Base-by-base conservation (phyloP, 2,329 filamentous ascomycete genomes). In the Cercospora brassicicola region DNA sequence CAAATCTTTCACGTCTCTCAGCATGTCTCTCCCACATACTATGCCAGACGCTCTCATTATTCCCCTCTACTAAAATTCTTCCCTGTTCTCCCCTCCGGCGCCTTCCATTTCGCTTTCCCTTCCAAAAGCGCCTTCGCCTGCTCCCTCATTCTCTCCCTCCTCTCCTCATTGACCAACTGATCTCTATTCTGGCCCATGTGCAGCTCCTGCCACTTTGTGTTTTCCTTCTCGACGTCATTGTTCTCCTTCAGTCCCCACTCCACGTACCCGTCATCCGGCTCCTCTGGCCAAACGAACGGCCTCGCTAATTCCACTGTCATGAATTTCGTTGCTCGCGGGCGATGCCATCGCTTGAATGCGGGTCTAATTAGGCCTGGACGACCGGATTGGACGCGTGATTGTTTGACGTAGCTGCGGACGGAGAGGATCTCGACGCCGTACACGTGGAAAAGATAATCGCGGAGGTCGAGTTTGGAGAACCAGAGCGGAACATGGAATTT, bases 401-500 rank as follows among this genome's bases (percentile, higher is more conserved):
- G 88, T 75, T 91, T 89, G 77, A 98, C 87, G 77, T 88, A 94
- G 63, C 91, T 93, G 69, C 94, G 91, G 70, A 98, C 89, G 72
- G 85, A 85, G 62, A 88, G 83, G 64, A 90, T 88, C 71, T 89
- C 86, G 69, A 98, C 89, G 69, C 87, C 85, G 85, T 99, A 99
- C 53, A 87, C 87, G 80, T 96, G 89, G 83, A 88, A 91, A 70
- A 99, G 90, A 84, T 98, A 99, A 83, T 97, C 94, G 80, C 93
- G 92, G 51, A 99, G 83, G 80, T 99, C 95, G 81, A 98, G 90
- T 83, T 99, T 99, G 85, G 93, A 96, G 85, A 97, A 93, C 75
- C 88, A 89, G 74, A 98, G 86, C 10, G 95, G 95, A 33, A 97
- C 94, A 76, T 90, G 86, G 87, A 99, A 99, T 75, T 89, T 90